Evolutionary conservation across 2,329 filamentous ascomycete species (phyloP).

Genomic region (Paraphoma sp.): DNA sequence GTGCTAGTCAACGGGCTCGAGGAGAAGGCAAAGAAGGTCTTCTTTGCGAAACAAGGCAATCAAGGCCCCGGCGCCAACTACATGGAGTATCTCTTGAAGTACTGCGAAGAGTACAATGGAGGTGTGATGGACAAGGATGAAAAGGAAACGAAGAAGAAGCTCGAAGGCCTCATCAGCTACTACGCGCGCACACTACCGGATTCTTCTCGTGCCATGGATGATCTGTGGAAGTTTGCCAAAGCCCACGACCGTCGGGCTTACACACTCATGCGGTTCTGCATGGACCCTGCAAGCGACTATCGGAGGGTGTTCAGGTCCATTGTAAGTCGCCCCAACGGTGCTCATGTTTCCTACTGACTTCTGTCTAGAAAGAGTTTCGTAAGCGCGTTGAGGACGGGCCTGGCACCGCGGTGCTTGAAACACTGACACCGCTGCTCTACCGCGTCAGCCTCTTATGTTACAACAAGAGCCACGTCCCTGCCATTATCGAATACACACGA

Average conservation of each 20-base stretch:
- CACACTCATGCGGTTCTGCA: conserved; percentile 85
- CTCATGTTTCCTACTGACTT: conserved; percentile 14
- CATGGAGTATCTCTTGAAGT: conserved; percentile 76
- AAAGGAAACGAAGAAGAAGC: conserved; percentile 70
- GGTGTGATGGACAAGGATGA: conserved; percentile 77
- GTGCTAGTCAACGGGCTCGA: conserved; percentile 82
- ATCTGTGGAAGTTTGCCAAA: conserved; percentile 90
- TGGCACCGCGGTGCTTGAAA: conserved; percentile 73
- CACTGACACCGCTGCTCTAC: conserved; percentile 81
- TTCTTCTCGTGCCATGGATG: conserved; percentile 70
- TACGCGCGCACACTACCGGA: conserved; percentile 81
- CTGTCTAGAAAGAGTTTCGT: conserved; percentile 72
- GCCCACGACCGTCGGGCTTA: conserved; percentile 89
- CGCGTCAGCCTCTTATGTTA: conserved; percentile 84
- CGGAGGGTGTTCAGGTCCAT: conserved; percentile 88
- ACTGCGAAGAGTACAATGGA: conserved; percentile 90
- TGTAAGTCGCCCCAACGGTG: conserved; percentile 21
- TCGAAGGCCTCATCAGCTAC: conserved; percentile 76
- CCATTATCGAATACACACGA: conserved; percentile 86
- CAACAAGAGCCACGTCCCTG: conserved; percentile 90
- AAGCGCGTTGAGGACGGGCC: conserved; percentile 78
- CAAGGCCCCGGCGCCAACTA: conserved; percentile 77
- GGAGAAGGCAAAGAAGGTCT: conserved; percentile 79
- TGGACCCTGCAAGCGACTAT: conserved; percentile 87
- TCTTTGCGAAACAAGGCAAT: conserved; percentile 83